These are phyloP conservation scores for Mychonastes homosphaera DNA, from an alignment of 139 green algal species.

Conservation along the genomic window DNA sequence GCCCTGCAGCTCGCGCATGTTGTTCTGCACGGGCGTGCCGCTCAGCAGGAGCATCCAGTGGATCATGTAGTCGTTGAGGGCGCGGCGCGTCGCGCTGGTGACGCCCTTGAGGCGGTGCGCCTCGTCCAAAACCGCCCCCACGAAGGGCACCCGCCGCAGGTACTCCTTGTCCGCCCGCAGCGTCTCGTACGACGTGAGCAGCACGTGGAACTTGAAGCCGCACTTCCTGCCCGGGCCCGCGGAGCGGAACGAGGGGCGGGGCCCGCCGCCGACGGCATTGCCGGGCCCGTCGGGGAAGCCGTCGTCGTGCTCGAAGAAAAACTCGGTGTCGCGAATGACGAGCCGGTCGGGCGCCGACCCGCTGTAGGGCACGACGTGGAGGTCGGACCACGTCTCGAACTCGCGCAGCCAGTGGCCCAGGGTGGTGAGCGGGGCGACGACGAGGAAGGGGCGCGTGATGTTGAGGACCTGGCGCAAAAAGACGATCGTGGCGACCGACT, in stretches of 20 bases:
- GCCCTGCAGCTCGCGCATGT: conserved; percentile 63
- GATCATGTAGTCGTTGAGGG: conserved; percentile 41
- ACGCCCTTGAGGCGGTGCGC: conserved; percentile 70
- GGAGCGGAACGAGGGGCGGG: not conserved
- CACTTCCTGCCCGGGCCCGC: conserved; percentile 5
- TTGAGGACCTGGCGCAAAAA: conserved; percentile 42
- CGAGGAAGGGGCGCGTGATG: conserved; percentile 66
- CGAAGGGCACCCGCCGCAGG: not conserved
- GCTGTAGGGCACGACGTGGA: conserved; percentile 74
- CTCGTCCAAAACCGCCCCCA: conserved; percentile 32
- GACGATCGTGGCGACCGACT: conserved; percentile 65
- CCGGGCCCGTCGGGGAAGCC: not conserved
- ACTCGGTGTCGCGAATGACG: conserved; percentile 56
- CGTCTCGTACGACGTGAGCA: conserved; percentile 74
- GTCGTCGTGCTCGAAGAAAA: conserved; percentile 31
- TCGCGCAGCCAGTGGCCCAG: conserved; percentile 89
- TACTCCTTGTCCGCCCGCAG: conserved; percentile 31
- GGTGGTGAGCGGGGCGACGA: conserved; percentile 86
- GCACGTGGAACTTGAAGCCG: conserved; percentile 44
- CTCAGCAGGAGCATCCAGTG: conserved; percentile 82
- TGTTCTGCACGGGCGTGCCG: conserved; percentile 93
- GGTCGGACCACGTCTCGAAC: conserved; percentile 78
- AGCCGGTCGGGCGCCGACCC: conserved; percentile 48
- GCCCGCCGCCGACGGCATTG: not conserved
- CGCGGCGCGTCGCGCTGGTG: conserved; percentile 37